A percentile compares a stretch with the other conserved stretches of the same genome.
These are phyloP conservation scores for Cystofilobasidium macerans DNA, from an alignment of 768 basidiomycete genomes.

Conservation along the genomic window DNA sequence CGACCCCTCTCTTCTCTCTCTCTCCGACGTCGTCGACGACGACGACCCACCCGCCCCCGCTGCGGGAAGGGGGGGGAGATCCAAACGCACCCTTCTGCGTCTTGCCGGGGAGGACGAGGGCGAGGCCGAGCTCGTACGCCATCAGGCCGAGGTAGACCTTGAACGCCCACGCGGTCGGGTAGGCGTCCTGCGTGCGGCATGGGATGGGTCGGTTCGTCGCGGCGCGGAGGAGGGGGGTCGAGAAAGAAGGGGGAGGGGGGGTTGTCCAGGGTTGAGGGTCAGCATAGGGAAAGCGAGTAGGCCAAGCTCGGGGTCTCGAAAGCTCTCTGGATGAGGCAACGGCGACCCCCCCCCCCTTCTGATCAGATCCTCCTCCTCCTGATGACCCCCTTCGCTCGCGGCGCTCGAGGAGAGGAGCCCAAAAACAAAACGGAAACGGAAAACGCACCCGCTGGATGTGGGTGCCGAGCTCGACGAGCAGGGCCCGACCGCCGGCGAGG, in stretches of 20 bases:
- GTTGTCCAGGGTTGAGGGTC: too few species aligned
- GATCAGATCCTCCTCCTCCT: too few species aligned
- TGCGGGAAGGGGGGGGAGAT: neutral
- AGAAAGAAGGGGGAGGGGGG: neutral
- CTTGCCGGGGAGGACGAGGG: conserved; percentile 81
- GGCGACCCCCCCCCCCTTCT: too few species aligned
- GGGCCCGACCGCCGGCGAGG: conserved; percentile 60
- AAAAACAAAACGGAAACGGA: too few species aligned
- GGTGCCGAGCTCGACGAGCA: conserved; percentile 69
- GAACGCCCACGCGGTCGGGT: conserved; percentile 77
- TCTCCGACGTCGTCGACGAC: too few species aligned
- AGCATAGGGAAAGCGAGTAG: too few species aligned
- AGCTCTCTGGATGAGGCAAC: too few species aligned
- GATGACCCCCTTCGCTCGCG: too few species aligned
- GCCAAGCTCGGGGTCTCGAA: too few species aligned
- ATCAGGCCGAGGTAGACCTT: conserved; percentile 82
- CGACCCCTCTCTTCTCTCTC: too few species aligned
- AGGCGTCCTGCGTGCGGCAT: conserved; percentile 57
- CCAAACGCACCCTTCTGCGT: conserved; percentile 56
- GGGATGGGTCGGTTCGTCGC: neutral
- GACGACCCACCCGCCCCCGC: too few species aligned
- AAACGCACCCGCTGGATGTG: conserved; percentile 61
- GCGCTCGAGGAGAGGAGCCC: too few species aligned
- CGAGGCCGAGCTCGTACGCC: conserved; percentile 77
- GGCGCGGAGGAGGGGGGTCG: neutral